Conservation (phyloP, 139 green algal genomes). For the Coelastrella sp. region DNA sequence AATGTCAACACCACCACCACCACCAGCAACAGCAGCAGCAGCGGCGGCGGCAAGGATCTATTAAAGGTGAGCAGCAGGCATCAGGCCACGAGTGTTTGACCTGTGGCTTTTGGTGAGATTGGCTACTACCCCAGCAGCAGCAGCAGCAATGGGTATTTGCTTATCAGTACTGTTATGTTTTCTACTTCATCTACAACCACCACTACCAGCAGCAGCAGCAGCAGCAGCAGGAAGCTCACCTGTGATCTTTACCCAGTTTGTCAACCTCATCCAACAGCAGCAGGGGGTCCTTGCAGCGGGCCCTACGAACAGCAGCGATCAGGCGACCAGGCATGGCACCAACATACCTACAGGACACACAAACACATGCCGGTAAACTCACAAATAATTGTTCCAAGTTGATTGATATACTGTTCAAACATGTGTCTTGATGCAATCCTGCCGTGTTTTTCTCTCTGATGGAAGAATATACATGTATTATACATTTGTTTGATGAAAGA, state of each 20-base stretch:
- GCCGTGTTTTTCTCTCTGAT: too few relatives aligned
- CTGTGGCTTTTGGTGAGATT: too few relatives aligned
- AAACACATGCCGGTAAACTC: too few relatives aligned
- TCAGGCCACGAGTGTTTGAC: too few relatives aligned
- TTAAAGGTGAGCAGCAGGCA: background rate
- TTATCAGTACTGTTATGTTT: too few relatives aligned
- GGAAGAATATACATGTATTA: too few relatives aligned
- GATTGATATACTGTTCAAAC: too few relatives aligned
- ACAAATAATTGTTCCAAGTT: too few relatives aligned
- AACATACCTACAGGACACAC: constrained; percentile 77
- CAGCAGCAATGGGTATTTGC: too few relatives aligned
- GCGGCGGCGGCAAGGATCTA: background rate
- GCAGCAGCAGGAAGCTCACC: background rate
- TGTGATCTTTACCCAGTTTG: constrained; percentile 81
- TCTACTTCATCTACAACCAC: background rate
- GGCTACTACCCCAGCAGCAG: too few relatives aligned
- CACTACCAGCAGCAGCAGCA: background rate
- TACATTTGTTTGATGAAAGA: too few relatives aligned
- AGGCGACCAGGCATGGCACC: constrained; percentile 93
- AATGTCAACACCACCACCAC: background rate
- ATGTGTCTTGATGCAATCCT: too few relatives aligned
- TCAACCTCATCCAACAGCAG: constrained; percentile 98
- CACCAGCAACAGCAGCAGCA: background rate
- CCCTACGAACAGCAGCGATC: constrained; percentile 59
- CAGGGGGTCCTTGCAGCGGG: constrained; percentile 86